A percentile compares a stretch with the other conserved stretches of the same genome.
Evolutionary conservation across 345 rosid species (phyloP).

Genomic region (Psidium guajava): DNA sequence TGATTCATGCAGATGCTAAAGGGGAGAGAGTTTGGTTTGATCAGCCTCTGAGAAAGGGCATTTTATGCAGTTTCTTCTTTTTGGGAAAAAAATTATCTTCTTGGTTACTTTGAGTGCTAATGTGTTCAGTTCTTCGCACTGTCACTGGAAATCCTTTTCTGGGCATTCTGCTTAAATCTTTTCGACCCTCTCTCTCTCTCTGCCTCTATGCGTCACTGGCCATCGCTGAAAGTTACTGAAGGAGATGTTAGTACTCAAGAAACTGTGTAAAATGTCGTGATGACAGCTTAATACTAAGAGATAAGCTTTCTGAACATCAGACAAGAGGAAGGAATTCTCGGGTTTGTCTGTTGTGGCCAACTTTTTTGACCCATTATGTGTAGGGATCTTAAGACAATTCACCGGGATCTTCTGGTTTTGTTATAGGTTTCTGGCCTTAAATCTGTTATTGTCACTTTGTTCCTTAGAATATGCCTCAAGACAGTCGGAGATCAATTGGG

Average conservation of each 20-base stretch:
- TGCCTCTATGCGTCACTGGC: not conserved
- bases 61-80: not conserved
- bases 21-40: slow-evolving; percentile 1
- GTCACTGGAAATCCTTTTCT: not conserved
- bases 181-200: not conserved
- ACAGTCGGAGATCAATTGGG: slow-evolving; percentile 39
- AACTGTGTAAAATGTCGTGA: not conserved
- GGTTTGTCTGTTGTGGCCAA: not conserved
- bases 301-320: slow-evolving; percentile 2
- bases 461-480: slow-evolving; percentile 49
- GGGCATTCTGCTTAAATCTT: not conserved
- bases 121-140: not conserved
- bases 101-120: not conserved
- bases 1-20: not conserved
- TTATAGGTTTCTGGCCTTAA: slow-evolving; percentile 11
- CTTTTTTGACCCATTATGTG: not conserved
- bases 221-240: not conserved
- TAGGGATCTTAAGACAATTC: not conserved
- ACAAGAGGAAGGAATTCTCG: slow-evolving; percentile 4
- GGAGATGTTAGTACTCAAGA: not conserved
- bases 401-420: not conserved
- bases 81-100: not conserved
- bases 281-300: not conserved
- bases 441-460: not conserved
- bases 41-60: slow-evolving; percentile 5